phyloP scores from a whole-genome alignment of 2,329 filamentous ascomycete genomes.

The Escovopsis sp. region DNA sequence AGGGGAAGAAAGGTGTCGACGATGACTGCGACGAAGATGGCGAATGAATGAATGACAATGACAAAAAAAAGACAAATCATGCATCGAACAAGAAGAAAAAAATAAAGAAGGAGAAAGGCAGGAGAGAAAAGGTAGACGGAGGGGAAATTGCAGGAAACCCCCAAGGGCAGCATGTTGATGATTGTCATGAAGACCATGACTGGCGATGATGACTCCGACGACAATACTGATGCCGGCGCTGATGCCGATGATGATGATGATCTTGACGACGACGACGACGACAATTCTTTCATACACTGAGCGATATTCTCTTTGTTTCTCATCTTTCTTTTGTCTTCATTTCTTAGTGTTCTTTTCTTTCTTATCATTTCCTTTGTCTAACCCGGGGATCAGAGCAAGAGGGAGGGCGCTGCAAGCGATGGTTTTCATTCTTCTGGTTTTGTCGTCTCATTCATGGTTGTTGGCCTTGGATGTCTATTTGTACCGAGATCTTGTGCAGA shows the following conservation, averaged over 20 bases:
- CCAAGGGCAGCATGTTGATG: not conserved
- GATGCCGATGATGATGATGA: not conserved
- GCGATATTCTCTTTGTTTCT: conserved; percentile 6
- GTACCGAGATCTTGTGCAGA: conserved; percentile 18
- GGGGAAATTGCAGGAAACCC: too few relatives aligned
- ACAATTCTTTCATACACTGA: conserved; percentile 1
- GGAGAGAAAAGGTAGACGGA: too few relatives aligned
- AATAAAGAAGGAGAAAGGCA: too few relatives aligned
- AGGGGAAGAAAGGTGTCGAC: conserved; percentile 10
- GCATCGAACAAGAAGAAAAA: too few relatives aligned
- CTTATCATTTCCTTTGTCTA: too few relatives aligned
- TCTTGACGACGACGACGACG: not conserved
- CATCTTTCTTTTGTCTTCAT: too few relatives aligned
- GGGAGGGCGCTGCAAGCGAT: too few relatives aligned
- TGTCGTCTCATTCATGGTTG: too few relatives aligned
- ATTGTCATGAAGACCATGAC: conserved; percentile 2
- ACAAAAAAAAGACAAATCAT: not conserved
- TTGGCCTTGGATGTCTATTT: conserved; percentile 12
- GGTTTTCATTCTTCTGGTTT: too few relatives aligned
- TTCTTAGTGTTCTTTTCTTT: too few relatives aligned
- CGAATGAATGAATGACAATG: conserved; percentile 5
- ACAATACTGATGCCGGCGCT: too few relatives aligned
- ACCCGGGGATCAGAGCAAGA: too few relatives aligned
- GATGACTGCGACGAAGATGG: conserved; percentile 14
- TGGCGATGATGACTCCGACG: conserved; percentile 1